Evolutionary conservation across 345 rosid genomes (phyloP).

Genomic region (Salix brachista): DNA sequence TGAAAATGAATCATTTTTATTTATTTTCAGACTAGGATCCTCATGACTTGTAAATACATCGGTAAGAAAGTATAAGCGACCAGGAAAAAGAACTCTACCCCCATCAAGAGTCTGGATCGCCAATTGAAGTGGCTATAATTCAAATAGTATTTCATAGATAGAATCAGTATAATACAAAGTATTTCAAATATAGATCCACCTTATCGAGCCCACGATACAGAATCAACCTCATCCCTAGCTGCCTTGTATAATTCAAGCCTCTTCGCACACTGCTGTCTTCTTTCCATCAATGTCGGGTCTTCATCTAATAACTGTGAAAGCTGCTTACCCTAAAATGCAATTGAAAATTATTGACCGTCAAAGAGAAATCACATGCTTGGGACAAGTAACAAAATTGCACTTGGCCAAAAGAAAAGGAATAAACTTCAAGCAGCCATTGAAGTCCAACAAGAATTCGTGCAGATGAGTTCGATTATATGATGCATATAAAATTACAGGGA

Average conservation of each 20-base stretch:
- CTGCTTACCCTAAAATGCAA: conserved; percentile 28
- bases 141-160: neutral
- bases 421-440: too few relatives aligned
- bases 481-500: neutral
- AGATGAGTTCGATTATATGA: neutral
- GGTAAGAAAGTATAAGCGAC: neutral
- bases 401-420: neutral
- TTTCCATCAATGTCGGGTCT: conserved; percentile 42
- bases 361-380: neutral
- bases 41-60: neutral
- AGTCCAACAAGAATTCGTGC: neutral
- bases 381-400: neutral
- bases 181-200: neutral
- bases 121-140: neutral
- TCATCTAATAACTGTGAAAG: conserved; percentile 32
- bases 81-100: conserved; percentile 1
- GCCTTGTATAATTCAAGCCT: conserved; percentile 40
- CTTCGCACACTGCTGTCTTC: conserved; percentile 32
- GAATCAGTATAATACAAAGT: neutral
- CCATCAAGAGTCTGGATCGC: neutral
- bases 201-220: conserved; percentile 36
- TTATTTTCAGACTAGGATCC: too few relatives aligned
- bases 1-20: neutral
- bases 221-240: conserved; percentile 41
- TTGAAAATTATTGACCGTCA: neutral